Evolutionary conservation across 768 basidiomycete species (phyloP).

Genomic region (Kwoniella newhampshirensis): DNA sequence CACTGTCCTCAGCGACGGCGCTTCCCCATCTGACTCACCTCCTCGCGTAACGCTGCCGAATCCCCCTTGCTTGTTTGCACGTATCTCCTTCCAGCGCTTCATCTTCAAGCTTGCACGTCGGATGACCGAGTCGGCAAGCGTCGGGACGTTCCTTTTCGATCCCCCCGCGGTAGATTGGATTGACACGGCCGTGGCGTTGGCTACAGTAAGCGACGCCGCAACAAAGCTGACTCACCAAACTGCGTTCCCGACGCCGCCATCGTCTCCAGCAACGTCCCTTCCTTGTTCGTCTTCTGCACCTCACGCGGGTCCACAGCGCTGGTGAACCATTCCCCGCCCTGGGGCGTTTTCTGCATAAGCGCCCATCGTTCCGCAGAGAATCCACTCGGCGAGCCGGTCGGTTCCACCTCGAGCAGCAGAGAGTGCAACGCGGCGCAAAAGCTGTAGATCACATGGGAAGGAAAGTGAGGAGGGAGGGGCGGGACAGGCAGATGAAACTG

Average conservation of each 20-base stretch:
- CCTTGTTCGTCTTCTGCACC: slow-evolving; percentile 14
- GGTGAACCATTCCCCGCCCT: slow-evolving; percentile 42
- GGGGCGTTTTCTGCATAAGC: slow-evolving; percentile 38
- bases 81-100: slow-evolving; percentile 35
- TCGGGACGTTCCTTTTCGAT: slow-evolving; percentile 8
- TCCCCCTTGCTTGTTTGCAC: slow-evolving; percentile 20
- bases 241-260: slow-evolving; percentile 27
- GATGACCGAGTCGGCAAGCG: slow-evolving; percentile 30
- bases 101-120: slow-evolving; percentile 36
- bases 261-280: slow-evolving; percentile 18
- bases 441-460: slow-evolving; percentile 41
- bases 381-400: slow-evolving; percentile 5
- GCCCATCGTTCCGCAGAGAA: slow-evolving; percentile 31
- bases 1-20: slow-evolving; percentile 7
- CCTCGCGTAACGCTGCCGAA: slow-evolving; percentile 37
- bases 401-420: slow-evolving; percentile 30
- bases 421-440: slow-evolving; percentile 38
- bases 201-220: slow-evolving; percentile 17
- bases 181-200: slow-evolving; percentile 32
- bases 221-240: slow-evolving; percentile 32
- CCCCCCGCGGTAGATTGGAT: slow-evolving; percentile 27
- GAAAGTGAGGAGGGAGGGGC: slow-evolving; percentile 38
- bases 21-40: slow-evolving; percentile 30
- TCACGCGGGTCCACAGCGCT: slow-evolving; percentile 27
- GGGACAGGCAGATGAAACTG: slow-evolving; percentile 37